These are phyloP conservation scores for Benincasa hispida DNA, from an alignment of 306 rosid species.

Conservation along the genomic window DNA sequence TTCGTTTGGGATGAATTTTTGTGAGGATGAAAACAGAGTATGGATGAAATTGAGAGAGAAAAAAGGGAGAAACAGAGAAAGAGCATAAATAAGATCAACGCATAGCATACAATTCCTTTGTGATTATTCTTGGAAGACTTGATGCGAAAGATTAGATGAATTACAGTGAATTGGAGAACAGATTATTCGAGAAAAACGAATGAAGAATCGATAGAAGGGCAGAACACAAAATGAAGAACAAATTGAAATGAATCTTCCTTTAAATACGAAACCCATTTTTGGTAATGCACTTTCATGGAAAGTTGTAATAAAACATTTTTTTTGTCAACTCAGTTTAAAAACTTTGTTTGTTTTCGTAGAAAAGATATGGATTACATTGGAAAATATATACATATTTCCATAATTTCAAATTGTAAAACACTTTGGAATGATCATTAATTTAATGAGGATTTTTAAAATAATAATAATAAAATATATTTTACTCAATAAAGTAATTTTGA, in stretches of 20 bases:
- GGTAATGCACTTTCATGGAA: background rate
- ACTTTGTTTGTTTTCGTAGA: background rate
- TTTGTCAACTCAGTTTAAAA: background rate
- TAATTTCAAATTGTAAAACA: background rate
- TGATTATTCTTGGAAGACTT: background rate
- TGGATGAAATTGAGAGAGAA: background rate
- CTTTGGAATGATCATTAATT: background rate
- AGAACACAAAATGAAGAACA: background rate
- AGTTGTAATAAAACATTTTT: background rate
- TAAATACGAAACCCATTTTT: background rate
- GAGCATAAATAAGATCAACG: background rate
- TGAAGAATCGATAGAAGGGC: background rate
- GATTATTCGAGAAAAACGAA: background rate
- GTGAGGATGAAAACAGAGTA: background rate
- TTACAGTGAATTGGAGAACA: background rate
- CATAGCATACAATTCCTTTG: background rate
- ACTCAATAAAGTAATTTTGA: background rate
- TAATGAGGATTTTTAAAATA: background rate
- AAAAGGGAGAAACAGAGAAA: background rate
- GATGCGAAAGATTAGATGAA: conserved; percentile 4
- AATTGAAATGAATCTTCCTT: background rate
- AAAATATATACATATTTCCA: background rate
- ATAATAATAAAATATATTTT: no score
- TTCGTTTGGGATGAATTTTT: background rate
- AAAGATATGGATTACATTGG: background rate